These are phyloP conservation scores for Blechomonas ayalai DNA, from an alignment of 208 protist genomes.

Conservation along the genomic window DNA sequence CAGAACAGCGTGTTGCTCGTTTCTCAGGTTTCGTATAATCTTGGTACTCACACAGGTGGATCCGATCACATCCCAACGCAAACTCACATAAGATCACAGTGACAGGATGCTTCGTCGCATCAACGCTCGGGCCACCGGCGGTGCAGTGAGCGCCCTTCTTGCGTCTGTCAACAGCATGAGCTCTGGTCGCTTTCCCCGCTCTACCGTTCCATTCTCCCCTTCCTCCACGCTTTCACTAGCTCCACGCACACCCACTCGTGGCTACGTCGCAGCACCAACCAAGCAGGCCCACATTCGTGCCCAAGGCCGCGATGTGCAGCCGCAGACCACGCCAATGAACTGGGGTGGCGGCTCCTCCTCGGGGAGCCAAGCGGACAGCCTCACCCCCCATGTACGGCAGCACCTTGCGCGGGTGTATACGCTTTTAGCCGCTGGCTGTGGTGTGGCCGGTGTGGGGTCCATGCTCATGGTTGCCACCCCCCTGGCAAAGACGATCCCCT, in stretches of 20 bases:
- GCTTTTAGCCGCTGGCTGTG: slow-evolving; percentile 46
- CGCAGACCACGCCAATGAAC: slow-evolving; percentile 32
- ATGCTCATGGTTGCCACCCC: slow-evolving; percentile 80
- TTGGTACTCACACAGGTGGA: no score
- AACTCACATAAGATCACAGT: no score
- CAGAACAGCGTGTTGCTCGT: no score
- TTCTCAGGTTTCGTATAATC: no score
- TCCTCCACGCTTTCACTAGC: not conserved
- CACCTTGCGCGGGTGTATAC: slow-evolving; percentile 82
- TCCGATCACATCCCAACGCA: no score
- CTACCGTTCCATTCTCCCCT: slow-evolving; percentile 6
- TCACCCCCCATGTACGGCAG: slow-evolving; percentile 75
- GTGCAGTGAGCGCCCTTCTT: not conserved
- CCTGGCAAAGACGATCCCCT: slow-evolving; percentile 58
- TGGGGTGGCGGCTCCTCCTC: slow-evolving; percentile 16
- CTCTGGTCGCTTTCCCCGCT: slow-evolving; percentile 1
- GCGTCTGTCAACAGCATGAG: not conserved
- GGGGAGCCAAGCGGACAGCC: slow-evolving; percentile 53
- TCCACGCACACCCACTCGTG: no score
- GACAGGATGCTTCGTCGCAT: slow-evolving; percentile 7
- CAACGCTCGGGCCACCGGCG: slow-evolving; percentile 6
- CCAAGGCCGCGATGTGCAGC: slow-evolving; percentile 27
- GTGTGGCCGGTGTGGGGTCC: slow-evolving; percentile 27
- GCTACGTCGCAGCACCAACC: slow-evolving; percentile 7
- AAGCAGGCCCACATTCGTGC: slow-evolving; percentile 16